Base-by-base conservation (phyloP, 495 filamentous ascomycete species). In the Xanthoparmelia taractica region DNA sequence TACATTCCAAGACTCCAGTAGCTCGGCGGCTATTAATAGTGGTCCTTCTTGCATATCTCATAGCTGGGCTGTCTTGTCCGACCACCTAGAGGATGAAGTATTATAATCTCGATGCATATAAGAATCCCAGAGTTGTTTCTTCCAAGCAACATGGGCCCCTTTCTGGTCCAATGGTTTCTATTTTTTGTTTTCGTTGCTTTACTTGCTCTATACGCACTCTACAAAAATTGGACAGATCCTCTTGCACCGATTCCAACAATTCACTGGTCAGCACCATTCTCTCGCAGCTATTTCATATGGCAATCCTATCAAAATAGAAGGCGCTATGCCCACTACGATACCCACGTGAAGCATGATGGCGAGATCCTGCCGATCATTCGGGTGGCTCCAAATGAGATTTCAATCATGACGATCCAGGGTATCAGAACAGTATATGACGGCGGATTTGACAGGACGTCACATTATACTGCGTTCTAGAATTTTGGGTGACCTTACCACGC, bases 231-330 rank as follows among this genome's bases (percentile, higher is more conserved):
- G 40, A 34, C 36, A 18, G 57, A 47, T 31, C 57, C 63, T 29
- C 57, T 63, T 34, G 55, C 57, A 8, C 25, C 10, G 2, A 60
- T 66, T 6, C 65, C 65, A 47, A 40, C 37, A 20, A 59, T 60
- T n/a, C 66, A 68, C 56, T 68, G 66, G 63, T 50, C 54, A 2
- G 63, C 66, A 45, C 58, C 48, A 55, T 68, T 52, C 59, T 65
- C 63, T 12, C 10, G 59, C 33, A 48, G 31, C 25, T 65, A 52
- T 27, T 59, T 58, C 41, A 38, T 65, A 20, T 68, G 54, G 20
- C 31, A 62, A 20, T 56, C 59, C 29, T 68, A 63, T 60, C 58
- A 17, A n/a, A 43, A 65, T 11, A 63, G 43, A 29, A 68, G 40
- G 23, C 41, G 54, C 29, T 57, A 31, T 27, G 20, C n/a, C 8